These are phyloP conservation scores for Cocos nucifera DNA, from an alignment of 176 grass and related monocot species.

Conservation along the genomic window DNA sequence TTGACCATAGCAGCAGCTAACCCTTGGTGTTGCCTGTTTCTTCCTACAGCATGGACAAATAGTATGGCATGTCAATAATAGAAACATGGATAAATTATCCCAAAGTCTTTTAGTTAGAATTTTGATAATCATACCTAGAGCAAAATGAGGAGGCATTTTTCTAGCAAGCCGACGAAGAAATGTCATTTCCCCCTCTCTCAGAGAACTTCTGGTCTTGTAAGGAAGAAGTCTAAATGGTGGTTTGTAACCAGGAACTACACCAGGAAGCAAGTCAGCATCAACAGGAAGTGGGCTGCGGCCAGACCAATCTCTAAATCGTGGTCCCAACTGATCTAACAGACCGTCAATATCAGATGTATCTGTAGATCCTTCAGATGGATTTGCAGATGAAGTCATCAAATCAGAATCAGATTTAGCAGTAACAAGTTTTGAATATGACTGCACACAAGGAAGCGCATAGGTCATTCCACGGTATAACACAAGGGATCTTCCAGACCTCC, in stretches of 20 bases:
- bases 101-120: neutral
- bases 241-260: slow-evolving; percentile 59
- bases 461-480: slow-evolving; percentile 83
- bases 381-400: neutral
- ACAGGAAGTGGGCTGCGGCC: slow-evolving; percentile 68
- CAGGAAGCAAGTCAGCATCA: slow-evolving; percentile 84
- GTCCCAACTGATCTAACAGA: slow-evolving; percentile 82
- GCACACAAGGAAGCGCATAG: slow-evolving; percentile 64
- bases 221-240: slow-evolving; percentile 74
- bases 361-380: slow-evolving; percentile 12
- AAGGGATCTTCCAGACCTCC: slow-evolving; percentile 84
- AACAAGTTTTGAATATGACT: slow-evolving; percentile 50
- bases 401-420: slow-evolving; percentile 17
- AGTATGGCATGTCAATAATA: neutral
- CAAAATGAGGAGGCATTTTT: slow-evolving; percentile 83
- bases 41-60: slow-evolving; percentile 35
- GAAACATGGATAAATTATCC: neutral
- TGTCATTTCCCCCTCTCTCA: slow-evolving; percentile 71
- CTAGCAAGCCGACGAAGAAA: slow-evolving; percentile 67
- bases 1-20: slow-evolving; percentile 90
- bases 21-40: slow-evolving; percentile 89
- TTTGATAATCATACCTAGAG: slow-evolving; percentile 42
- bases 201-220: slow-evolving; percentile 45
- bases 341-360: slow-evolving; percentile 49
- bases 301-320: slow-evolving; percentile 78